Base-by-base conservation (phyloP, 1,284 basidiomycete species). In the Boletus smithii region DNA sequence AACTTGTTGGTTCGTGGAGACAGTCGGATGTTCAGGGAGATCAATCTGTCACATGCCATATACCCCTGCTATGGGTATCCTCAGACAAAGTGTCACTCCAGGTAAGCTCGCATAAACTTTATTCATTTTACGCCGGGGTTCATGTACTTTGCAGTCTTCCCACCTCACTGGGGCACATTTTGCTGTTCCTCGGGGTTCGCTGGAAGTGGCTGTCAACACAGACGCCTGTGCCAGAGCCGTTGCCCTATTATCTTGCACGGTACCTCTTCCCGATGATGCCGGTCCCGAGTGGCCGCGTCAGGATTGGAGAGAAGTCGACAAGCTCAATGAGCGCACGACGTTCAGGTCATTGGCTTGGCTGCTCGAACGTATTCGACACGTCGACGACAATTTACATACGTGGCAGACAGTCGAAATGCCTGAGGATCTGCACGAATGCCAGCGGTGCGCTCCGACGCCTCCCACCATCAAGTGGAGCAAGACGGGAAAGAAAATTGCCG, bases 261-360 rank as follows among this genome's bases (percentile, higher is more conserved):
- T 91, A 30, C 80, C 87, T 27, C 75, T 94, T 29, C 74, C 74
- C 13, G 74, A 76, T 17, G 76, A 85, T 57, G 80, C 83, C 9
- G 85, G 88, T 40, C 56, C 74, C 3, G 88, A 92, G 61, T 97
- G 93, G 93, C 80, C 85, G 3, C 72, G 73, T 30, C 80, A 76
- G 8, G 54, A 62, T 2, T 95, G 91, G 91, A 71, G 70, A 26
- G 87, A 92, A 59, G 80, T 97, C 26, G 91, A 95, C 64, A 85
- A 89, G 54, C 74, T 91, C 8, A 85, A 93, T 59, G 88, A 95
- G 57, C 85, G 91, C 6, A 73, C 79, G 2, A 87, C 83, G 0
- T 95, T 93, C 73, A 81, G 81, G 54, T 75, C 83, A 7, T 65
- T 95, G 8, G 87, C 91, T 0, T 97, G 93, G 92, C 72, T 95